Percentiles rank a stretch among this genome's conserved stretches.
These are phyloP conservation scores for Aspergillus affinis DNA, from an alignment of 495 filamentous ascomycete species.

Conservation along the genomic window DNA sequence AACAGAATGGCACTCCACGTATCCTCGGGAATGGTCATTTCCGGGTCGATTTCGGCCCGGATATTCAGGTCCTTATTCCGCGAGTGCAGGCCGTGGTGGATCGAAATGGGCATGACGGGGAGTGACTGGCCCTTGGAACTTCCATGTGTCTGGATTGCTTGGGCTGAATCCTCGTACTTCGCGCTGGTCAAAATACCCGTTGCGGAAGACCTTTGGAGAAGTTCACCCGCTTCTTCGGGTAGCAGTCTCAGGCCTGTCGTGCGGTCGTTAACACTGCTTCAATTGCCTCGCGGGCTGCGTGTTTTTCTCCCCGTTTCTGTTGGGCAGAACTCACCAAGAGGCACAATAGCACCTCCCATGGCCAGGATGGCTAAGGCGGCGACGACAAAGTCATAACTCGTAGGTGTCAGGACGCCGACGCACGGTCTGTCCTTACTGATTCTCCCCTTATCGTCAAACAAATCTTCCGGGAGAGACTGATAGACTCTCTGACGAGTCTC, in stretches of 20 bases:
- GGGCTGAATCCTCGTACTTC: background rate
- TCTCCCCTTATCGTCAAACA: background rate
- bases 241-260: background rate
- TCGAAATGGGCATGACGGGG: background rate
- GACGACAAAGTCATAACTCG: background rate
- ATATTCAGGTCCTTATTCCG: background rate
- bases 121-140: background rate
- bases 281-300: background rate
- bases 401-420: background rate
- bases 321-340: background rate
- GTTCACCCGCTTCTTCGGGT: background rate
- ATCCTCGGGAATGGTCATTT: background rate
- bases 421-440: background rate
- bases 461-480: background rate
- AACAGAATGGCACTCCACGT: background rate
- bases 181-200: background rate
- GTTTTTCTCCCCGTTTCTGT: background rate
- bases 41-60: background rate
- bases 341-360: background rate
- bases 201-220: background rate
- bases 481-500: background rate
- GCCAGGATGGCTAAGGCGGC: background rate
- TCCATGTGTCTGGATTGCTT: background rate
- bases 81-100: background rate
- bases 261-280: background rate